Evolutionary conservation across 345 rosid species (phyloP), one percentile per base, ranked within the genome.

Genomic region (Arabidopsis suecica): DNA sequence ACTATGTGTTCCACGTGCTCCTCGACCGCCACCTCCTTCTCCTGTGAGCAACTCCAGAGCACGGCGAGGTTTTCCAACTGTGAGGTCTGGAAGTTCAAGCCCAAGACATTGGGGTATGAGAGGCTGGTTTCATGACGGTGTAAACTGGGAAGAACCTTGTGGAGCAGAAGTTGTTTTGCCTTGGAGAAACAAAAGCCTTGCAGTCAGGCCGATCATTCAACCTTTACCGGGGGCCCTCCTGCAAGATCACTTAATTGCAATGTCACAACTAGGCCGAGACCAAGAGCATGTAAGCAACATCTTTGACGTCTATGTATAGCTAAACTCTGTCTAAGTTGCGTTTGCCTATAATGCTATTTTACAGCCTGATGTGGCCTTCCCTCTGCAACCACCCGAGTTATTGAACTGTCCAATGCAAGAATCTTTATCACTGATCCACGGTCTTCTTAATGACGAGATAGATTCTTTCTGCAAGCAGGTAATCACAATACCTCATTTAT

Each of bases 81-180:
- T 94, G 80, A 91, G 98, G 81, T 94, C 98, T 51, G 98, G 98
- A 81, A 94, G 98, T 83, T 94, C 98, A 73, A 94, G 98, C 79
- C 98, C 98, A 56, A 86, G 98, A 81, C 91, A 94, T 61, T 94
- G 98, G 98, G 88, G 97, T 77, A 75, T 91, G 83, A 89, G 90
- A 84, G 93, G 97, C 80, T 85, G 90, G 87, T 86, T 84, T 65
- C 85, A 85, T 74, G 97, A 94, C 64, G 88, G 88, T 74, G 82
- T 84, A 63, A 88, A 83, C 76, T 82, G 76, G 47, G 97, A 91
- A 66, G 97, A 91, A 74, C 82, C 87, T 79, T 81, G 88, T 81
- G 96, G 98, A 73, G 77, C 88, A 45, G 98, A 94, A 86, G 95
- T 94, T 84, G 95, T 91, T 79, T 86, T 86, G 83, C 96, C 98